Evolutionary conservation across 2,329 filamentous ascomycete genomes (phyloP).

Genomic region (Phyllachora maydis): DNA sequence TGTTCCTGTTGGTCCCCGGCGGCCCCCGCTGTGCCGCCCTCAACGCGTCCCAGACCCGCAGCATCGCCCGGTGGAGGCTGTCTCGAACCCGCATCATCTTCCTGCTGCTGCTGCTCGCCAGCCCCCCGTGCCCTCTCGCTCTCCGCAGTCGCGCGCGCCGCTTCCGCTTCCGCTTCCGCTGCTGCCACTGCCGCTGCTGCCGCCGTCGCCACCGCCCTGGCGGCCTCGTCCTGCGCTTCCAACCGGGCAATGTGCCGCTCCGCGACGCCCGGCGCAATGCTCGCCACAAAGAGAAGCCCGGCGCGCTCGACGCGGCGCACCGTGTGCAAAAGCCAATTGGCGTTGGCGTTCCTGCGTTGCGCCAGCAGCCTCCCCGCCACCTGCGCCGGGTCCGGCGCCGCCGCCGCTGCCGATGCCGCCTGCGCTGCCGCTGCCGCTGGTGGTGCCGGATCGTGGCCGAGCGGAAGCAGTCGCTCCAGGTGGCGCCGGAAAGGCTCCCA

Average conservation of each 20-base stretch:
- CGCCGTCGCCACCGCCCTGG: conserved; percentile 20
- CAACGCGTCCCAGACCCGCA: no score
- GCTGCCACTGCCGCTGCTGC: conserved; percentile 16
- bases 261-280: conserved; percentile 42
- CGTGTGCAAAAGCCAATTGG: conserved; percentile 26
- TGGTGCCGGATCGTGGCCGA: conserved; percentile 16
- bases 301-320: conserved; percentile 35
- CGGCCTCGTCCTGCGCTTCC: conserved; percentile 27
- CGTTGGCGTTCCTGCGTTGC: conserved; percentile 20
- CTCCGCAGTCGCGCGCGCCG: conserved; percentile 4
- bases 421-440: conserved; percentile 7
- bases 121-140: no score
- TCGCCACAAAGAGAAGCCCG: conserved; percentile 41
- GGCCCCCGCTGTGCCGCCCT: no score
- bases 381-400: conserved; percentile 21
- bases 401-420: conserved; percentile 2
- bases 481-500: conserved; percentile 37
- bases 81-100: conserved; percentile 2
- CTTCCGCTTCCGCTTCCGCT: conserved; percentile 9
- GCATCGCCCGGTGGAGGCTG: no score
- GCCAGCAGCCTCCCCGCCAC: conserved; percentile 32
- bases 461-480: conserved; percentile 36
- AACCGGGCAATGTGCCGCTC: conserved; percentile 42
- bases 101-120: conserved; percentile 1
- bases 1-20: no score